Evolutionary conservation across 2,329 filamentous ascomycete genomes (phyloP).

Genomic region (Paramyrothecium sp.): DNA sequence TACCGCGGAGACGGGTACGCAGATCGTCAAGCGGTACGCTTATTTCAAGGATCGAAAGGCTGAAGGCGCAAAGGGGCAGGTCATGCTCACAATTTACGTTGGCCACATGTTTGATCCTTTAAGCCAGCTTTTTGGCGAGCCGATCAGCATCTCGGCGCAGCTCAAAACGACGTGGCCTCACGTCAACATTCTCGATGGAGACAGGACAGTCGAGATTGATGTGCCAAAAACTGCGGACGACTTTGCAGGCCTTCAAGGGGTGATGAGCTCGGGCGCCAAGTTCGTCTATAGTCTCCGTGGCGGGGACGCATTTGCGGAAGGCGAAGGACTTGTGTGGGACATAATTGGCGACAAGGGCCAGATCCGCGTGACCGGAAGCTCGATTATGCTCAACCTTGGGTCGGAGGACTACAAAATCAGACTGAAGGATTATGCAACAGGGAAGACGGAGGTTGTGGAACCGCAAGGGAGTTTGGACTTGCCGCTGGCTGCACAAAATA

Average conservation of each 20-base stretch:
- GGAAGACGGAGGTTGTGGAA: constrained; percentile 29
- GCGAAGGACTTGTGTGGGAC: constrained; percentile 2
- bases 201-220: not conserved
- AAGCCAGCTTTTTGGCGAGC: not conserved
- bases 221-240: not conserved
- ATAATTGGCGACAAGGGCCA: constrained; percentile 53
- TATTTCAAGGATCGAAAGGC: not conserved
- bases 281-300: not conserved
- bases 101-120: not conserved
- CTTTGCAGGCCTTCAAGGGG: not conserved
- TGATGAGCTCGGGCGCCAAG: not conserved
- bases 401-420: constrained; percentile 2
- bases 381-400: constrained; percentile 7
- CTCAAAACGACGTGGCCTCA: not conserved
- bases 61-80: not conserved
- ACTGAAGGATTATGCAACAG: not conserved
- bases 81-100: not conserved
- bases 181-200: not conserved
- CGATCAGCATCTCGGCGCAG: not conserved
- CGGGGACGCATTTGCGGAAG: not conserved
- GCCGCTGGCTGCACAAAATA: not conserved
- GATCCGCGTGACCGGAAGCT: constrained; percentile 34
- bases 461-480: not conserved
- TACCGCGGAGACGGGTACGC: constrained; percentile 7
- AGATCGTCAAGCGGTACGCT: constrained; percentile 1